These are phyloP conservation scores for Phlebiopsis flavidoalba DNA, from an alignment of 768 basidiomycete genomes.

Conservation along the genomic window DNA sequence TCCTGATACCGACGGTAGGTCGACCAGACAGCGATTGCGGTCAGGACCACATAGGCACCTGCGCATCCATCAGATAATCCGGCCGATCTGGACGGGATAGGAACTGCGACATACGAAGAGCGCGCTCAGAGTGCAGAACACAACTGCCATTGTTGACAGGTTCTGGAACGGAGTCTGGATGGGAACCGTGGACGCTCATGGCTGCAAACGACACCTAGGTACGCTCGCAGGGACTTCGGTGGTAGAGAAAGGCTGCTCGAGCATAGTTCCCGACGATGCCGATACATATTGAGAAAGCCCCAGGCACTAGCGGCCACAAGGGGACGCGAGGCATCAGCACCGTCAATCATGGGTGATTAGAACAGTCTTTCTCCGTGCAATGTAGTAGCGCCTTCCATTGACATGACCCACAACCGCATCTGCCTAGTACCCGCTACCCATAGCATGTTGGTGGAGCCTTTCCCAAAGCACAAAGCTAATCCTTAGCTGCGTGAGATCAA, in stretches of 20 bases:
- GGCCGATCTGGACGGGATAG: neutral
- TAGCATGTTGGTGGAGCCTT: too few species aligned
- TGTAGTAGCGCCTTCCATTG: neutral
- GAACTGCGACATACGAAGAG: slow-evolving; percentile 8
- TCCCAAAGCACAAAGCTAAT: neutral
- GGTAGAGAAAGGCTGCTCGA: neutral
- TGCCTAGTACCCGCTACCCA: neutral
- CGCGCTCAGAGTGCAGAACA: slow-evolving; percentile 1
- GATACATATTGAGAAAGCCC: neutral
- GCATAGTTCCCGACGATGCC: neutral
- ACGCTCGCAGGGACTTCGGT: neutral
- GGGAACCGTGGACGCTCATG: neutral
- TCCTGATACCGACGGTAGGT: slow-evolving; percentile 5
- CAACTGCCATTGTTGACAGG: slow-evolving; percentile 6
- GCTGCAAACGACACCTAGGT: neutral
- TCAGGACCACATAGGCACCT: slow-evolving; percentile 20
- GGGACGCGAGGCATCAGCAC: neutral
- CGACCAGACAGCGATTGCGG: slow-evolving; percentile 19
- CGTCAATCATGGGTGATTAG: neutral
- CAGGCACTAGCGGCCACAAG: neutral
- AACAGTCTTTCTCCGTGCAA: neutral
- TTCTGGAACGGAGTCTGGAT: slow-evolving; percentile 2
- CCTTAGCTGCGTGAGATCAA: neutral
- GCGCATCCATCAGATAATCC: neutral
- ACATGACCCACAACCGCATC: neutral